A percentile compares a stretch with the other conserved stretches of the same genome.
Conservation (phyloP, 1,284 basidiomycete species). For the Inonotus obliquus region DNA sequence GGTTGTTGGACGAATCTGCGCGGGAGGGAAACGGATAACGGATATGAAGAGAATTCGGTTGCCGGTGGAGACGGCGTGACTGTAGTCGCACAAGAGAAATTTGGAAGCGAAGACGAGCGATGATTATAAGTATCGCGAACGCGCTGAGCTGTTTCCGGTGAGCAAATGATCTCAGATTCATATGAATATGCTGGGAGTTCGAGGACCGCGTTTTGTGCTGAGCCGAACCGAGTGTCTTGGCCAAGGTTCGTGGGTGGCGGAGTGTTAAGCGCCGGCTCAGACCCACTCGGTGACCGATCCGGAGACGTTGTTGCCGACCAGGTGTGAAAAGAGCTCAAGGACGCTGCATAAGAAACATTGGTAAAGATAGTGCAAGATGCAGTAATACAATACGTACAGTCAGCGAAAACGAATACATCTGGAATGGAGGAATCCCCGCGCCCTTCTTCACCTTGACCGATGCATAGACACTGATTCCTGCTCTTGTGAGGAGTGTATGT, state of each 20-base stretch:
- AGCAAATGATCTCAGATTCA: not conserved
- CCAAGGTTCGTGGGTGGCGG: conserved; percentile 6
- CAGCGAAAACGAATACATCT: conserved; percentile 17
- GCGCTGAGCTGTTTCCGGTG: not conserved
- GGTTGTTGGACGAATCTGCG: not conserved
- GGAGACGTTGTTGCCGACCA: conserved; percentile 15
- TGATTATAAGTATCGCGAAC: not conserved
- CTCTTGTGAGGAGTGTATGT: conserved; percentile 19
- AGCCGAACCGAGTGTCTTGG: conserved; percentile 6
- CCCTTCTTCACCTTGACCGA: conserved; percentile 8
- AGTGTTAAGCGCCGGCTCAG: conserved; percentile 6
- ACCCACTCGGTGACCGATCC: conserved; percentile 12
- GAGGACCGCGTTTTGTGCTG: not conserved
- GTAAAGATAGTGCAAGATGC: not conserved
- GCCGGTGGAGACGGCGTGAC: not conserved
- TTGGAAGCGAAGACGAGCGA: conserved; percentile 10
- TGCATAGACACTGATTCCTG: conserved; percentile 15
- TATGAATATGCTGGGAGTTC: not conserved
- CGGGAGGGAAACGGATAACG: not conserved
- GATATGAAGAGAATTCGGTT: not conserved
- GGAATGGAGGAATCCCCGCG: conserved; percentile 7
- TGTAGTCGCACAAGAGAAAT: not conserved
- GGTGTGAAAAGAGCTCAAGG: conserved; percentile 13
- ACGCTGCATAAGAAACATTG: conserved; percentile 1
- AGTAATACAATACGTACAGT: not conserved